Evolutionary conservation across 2,329 filamentous ascomycete species (phyloP), one percentile per base, ranked within the genome.

Genomic region (Apiospora hydei): DNA sequence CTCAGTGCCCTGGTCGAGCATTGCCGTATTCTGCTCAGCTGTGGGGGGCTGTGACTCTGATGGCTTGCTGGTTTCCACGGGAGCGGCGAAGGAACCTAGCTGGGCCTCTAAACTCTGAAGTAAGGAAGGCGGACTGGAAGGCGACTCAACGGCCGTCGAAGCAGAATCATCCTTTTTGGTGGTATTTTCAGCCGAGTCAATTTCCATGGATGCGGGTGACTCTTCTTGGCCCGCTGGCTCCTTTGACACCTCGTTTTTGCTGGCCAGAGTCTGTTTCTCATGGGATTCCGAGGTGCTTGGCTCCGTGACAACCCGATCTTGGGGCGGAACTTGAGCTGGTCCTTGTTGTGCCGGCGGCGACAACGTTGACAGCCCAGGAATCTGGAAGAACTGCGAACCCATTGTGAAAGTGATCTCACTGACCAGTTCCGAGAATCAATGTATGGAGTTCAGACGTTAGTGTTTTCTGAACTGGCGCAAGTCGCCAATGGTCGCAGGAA

Each of bases 31-130:
- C 66, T 74, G 70, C 69, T 71, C 70, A 64, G 71, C 51, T 7
- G 30, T 61, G 14, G 72, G 69, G n/a, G 70, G 64, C n/a, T 74
- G 38, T 41, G 68, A 73, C 11, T 70, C 49, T 67, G 72, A 43
- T 41, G 72, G 44, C 10, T 30, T 41, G 34, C 34, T 64, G 3
- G 57, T n/a, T 14, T 41, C 30, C 30, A 21, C 34, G 18, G 71
- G n/a, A 24, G 78, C 73, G 34, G 79, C 78, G 47, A 80, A 71
- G 41, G 78, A 78, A 67, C 79, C 79, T 26, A 81, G 72, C 2
- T 80, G 71, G 70, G 79, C 79, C 67, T 81, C 80, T 13, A 81
- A 72, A 26, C 77, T 79, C n/a, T 78, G 78, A 6, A 77, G 80
- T 57, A 81, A 76, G 16, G 79, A 81, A 69, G 80, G 79, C 6